These are phyloP conservation scores for Pyrus betulifolia DNA, from an alignment of 306 rosid genomes.

Conservation along the genomic window DNA sequence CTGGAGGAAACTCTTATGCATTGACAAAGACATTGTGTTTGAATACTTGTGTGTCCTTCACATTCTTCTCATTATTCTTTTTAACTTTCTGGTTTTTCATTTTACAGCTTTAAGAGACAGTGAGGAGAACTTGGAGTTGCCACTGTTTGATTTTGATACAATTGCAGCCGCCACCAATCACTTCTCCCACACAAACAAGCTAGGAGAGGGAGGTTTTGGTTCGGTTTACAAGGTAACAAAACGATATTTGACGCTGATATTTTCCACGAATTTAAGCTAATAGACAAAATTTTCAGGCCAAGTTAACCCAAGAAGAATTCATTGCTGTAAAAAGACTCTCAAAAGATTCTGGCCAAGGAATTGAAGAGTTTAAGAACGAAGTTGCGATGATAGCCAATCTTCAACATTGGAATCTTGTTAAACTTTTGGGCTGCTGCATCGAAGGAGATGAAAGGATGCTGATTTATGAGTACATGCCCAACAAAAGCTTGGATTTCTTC, in stretches of 20 bases:
- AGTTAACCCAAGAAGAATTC: neutral
- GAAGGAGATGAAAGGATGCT: constrained; percentile 6
- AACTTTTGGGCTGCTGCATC: constrained; percentile 16
- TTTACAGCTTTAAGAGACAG: constrained; percentile 9
- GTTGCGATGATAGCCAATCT: constrained; percentile 15
- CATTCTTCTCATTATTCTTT: too few relatives aligned
- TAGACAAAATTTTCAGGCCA: constrained; percentile 1
- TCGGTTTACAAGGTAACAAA: constrained; percentile 42
- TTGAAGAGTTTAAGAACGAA: constrained; percentile 27
- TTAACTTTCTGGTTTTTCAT: too few relatives aligned
- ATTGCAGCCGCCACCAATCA: constrained; percentile 31
- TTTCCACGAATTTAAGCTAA: neutral
- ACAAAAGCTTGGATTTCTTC: neutral
- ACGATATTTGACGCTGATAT: neutral
- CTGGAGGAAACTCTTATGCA: neutral
- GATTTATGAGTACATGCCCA: neutral
- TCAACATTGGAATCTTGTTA: constrained; percentile 19
- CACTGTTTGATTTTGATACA: constrained; percentile 34
- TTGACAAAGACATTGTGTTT: neutral
- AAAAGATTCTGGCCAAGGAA: constrained; percentile 19
- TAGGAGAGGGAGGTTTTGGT: constrained; percentile 58
- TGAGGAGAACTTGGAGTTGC: constrained; percentile 33
- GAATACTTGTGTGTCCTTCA: neutral
- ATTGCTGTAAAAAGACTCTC: constrained; percentile 26
- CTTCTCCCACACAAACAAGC: constrained; percentile 31